Base-by-base conservation (phyloP, 768 basidiomycete genomes). In the Lactarius evosmus region DNA sequence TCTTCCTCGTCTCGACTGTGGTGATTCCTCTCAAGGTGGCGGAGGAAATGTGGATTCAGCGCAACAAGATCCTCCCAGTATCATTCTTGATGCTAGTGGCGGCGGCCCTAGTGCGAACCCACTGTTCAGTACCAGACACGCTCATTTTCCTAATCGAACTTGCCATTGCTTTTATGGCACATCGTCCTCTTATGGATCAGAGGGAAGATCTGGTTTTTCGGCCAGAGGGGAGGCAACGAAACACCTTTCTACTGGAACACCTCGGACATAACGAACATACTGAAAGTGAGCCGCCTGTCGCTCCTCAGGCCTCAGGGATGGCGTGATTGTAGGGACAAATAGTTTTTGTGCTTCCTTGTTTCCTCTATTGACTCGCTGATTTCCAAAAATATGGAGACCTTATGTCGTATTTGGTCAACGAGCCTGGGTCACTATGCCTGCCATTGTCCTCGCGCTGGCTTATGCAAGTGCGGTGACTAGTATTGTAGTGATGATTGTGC, bases 371-470 rank as follows among this genome's bases (percentile, higher is more conserved):
- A 38, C 25, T 41, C 54, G 12, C 11, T 22, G 19, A 34, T 22
- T 32, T 34, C 22, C 32, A 14, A 27, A 56, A 38, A 33, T 56
- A 4, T 56, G 56, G 56, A 34, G 56, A 7, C 27, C 29, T 3
- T 56, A 56, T 30, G 36, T 56, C 19, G 56, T 56, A 19, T 56
- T 27, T 41, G 38, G 25, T 12, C 25, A 56, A 56, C 25, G 56
- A 7, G 16, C n/a, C 40, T 38, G 22, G n/a, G 40, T 56, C 27
- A 33, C 17, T 11, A 7, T n/a, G 1, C 56, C 56, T 4, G 27
- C 6, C 8, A 56, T 56, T 9, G 5, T 56, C 17, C 36, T 56
- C 12, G 32, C 41, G 11, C 5, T 40, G 14, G n/a, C 38, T 25
- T 56, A 56, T 30, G n/a, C 38, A 22, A 38, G 56, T 56, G 27